Base-by-base conservation (phyloP, 495 filamentous ascomycete species). In the Tuber calosporum region DNA sequence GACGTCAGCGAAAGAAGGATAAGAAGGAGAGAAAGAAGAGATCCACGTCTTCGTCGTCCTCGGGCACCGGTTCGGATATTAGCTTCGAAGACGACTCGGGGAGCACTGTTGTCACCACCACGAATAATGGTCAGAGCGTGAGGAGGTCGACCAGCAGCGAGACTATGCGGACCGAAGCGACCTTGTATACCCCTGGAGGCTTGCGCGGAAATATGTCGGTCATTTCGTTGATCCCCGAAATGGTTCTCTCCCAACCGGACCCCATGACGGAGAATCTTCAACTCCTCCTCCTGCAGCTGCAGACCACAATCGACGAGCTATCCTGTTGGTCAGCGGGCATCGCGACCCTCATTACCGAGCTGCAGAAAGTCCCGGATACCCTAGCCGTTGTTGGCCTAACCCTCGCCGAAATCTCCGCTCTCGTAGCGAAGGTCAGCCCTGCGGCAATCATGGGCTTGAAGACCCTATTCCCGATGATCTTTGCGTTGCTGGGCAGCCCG, bases 351-450 rank as follows among this genome's bases (percentile, higher is more conserved):
- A 96, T 99, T 74, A 83, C 89, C n/a, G 90, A 91, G 71, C 86
- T 99, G 11, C 93, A 98, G 79, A 89, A 91, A 74, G 93, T 95
- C 72, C 95, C 95, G 0, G 92, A 99, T 75, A 93, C 93, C 19
- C 93, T 97, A 73, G 95, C 95, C 5, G 95, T 94, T 5, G 96
- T 99, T 9, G 95, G 94, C 1, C 86, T 99, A 13, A 92, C 94
- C 1, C 87, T 99, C 2, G 95, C 93, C 22, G 95, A 99, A 83
- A 92, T 99, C 76, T 93, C 90, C 80, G 89, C 89, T 48, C 81
- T 98, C 3, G 85, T 91, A 1, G 86, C 87, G 30, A 97, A 97
- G 83, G 91, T 97, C 90, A 90, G 89, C 0, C 95, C 95, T 0
- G 87, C 89, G 4, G 93, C 91, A 8, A 85, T 97, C 34, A 84